Evolutionary conservation across 202 grass and related monocot genomes (phyloP).

Genomic region (Setaria viridis): DNA sequence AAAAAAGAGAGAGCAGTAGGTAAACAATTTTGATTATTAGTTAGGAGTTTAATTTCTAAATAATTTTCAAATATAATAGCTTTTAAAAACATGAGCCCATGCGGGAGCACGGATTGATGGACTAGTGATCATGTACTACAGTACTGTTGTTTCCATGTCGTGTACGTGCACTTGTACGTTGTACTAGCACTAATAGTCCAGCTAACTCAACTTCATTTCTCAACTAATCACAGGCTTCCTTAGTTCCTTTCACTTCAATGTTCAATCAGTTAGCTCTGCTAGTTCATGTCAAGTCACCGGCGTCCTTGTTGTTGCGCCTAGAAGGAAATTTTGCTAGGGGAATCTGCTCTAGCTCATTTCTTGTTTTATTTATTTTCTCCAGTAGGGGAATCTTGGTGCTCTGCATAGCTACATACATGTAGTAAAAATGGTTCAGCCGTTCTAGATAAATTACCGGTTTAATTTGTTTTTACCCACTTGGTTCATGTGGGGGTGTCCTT

Average conservation of each 20-base stretch:
- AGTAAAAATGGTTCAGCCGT: neutral
- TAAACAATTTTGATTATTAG: no score
- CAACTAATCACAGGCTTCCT: neutral
- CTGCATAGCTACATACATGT: constrained; percentile 4
- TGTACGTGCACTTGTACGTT: neutral
- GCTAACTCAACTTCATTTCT: neutral
- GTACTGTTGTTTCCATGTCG: neutral
- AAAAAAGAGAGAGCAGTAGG: no score
- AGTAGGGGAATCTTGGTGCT: constrained; percentile 2
- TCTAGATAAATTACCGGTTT: neutral
- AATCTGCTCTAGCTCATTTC: neutral
- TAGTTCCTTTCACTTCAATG: neutral
- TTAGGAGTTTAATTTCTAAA: no score
- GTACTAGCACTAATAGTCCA: neutral
- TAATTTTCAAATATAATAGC: no score
- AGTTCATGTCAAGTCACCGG: neutral
- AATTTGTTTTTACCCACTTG: neutral
- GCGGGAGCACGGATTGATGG: no score
- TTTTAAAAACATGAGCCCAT: no score
- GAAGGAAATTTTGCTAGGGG: neutral
- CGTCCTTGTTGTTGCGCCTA: neutral
- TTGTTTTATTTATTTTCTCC: neutral
- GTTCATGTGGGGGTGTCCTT: neutral
- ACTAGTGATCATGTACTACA: no score
- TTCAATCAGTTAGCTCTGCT: neutral